A percentile compares a stretch with the other conserved stretches of the same genome.
Conservation (phyloP, 768 basidiomycete species). For the Suillus weaverae region DNA sequence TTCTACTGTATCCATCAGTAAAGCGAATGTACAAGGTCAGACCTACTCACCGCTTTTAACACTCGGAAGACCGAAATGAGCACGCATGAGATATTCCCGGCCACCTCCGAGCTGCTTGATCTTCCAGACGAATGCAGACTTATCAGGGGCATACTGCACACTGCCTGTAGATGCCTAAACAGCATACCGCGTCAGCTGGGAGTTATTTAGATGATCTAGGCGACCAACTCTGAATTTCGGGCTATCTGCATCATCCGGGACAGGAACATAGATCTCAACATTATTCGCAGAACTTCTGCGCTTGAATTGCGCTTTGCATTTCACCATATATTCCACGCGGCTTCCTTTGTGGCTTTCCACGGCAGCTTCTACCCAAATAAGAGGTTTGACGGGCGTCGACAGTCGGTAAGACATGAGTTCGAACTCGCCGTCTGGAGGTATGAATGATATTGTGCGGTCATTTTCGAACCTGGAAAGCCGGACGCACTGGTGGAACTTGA, state of each 20-base stretch:
- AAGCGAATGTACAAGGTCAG: background rate
- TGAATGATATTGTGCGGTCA: constrained; percentile 98
- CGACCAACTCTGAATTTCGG: constrained; percentile 88
- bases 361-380: constrained; percentile 92
- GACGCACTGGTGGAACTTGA: constrained; percentile 99
- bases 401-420: constrained; percentile 98
- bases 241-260: constrained; percentile 97
- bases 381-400: constrained; percentile 93
- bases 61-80: constrained; percentile 94
- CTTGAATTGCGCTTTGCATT: constrained; percentile 97
- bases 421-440: constrained; percentile 98
- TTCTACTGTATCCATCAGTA: background rate
- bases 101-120: constrained; percentile 97
- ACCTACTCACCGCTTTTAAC: constrained; percentile 77
- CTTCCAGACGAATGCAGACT: constrained; percentile 98
- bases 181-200: background rate
- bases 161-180: constrained; percentile 87
- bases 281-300: constrained; percentile 95
- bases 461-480: constrained; percentile 96
- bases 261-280: constrained; percentile 98
- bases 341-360: constrained; percentile 95
- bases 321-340: constrained; percentile 93
- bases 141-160: constrained; percentile 97
- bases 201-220: background rate
- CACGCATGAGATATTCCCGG: constrained; percentile 96